phyloP scores from a whole-genome alignment of 306 rosid genomes.

The Sicyos edulis region DNA sequence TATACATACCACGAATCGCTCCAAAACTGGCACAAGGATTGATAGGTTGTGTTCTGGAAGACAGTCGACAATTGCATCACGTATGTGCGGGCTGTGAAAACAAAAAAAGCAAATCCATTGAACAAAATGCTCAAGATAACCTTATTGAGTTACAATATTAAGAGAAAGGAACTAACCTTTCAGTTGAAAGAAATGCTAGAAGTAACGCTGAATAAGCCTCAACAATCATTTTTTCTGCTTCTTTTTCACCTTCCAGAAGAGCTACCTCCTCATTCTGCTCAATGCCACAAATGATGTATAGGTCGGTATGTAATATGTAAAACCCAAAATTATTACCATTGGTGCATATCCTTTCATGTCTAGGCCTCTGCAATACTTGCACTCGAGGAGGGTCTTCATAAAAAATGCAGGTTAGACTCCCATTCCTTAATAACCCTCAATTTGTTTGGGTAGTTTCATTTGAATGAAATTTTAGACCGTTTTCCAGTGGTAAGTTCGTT shows the following conservation, averaged over 20 bases:
- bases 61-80: slow-evolving; percentile 40
- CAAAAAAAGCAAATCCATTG: slow-evolving; percentile 12
- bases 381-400: background rate
- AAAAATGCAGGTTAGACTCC: background rate
- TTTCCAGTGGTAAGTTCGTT: background rate
- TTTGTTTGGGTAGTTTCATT: background rate
- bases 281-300: slow-evolving; percentile 27
- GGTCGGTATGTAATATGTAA: background rate
- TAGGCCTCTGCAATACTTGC: slow-evolving; percentile 4
- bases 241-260: slow-evolving; percentile 80
- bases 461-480: background rate
- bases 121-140: slow-evolving; percentile 13
- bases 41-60: slow-evolving; percentile 60
- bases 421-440: background rate
- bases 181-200: slow-evolving; percentile 56
- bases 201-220: slow-evolving; percentile 55
- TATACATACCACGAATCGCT: slow-evolving; percentile 86
- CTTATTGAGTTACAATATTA: background rate
- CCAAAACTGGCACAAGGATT: slow-evolving; percentile 85
- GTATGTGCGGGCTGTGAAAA: slow-evolving; percentile 36
- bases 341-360: background rate
- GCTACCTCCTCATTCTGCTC: slow-evolving; percentile 75
- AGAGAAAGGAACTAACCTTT: slow-evolving; percentile 31
- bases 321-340: background rate
- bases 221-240: slow-evolving; percentile 73